Evolutionary conservation across 805 yeast species (phyloP).

Genomic region (Candida patagonica): DNA sequence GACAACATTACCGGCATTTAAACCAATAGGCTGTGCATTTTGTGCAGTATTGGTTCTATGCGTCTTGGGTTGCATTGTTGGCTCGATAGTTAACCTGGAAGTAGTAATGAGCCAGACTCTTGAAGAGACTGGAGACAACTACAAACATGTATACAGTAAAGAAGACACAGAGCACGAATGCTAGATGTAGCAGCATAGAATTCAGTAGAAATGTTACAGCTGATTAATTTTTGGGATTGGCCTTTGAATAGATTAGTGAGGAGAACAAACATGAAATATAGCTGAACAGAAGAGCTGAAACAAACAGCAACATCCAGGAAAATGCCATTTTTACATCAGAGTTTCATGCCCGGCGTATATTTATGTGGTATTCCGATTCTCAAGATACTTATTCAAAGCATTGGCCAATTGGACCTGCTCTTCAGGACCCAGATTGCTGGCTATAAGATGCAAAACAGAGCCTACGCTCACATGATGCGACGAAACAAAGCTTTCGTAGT

Average conservation of each 20-base stretch:
- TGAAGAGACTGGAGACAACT: conserved; percentile 14
- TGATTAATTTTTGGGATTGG: no score
- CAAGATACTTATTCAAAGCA: conserved; percentile 48
- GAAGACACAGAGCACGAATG: no score
- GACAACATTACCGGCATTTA: conserved; percentile 46
- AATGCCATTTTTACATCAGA: no score
- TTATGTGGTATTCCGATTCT: no score
- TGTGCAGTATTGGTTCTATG: conserved; percentile 39
- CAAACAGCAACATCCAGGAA: no score
- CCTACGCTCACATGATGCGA: conserved; percentile 52
- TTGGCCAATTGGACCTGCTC: conserved; percentile 57
- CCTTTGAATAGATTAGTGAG: no score
- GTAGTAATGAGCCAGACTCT: conserved; percentile 9
- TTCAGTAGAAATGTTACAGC: no score
- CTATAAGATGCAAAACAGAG: conserved; percentile 62
- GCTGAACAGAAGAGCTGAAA: background rate
- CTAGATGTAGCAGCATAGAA: no score
- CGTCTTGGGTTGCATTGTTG: conserved; percentile 29
- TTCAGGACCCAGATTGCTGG: conserved; percentile 55
- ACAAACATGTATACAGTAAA: no score
- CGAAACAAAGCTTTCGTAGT: conserved; percentile 86
- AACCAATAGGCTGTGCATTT: conserved; percentile 54
- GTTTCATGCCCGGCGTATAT: no score
- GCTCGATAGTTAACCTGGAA: conserved; percentile 3
- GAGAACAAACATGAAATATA: no score